A percentile compares a stretch with the other conserved stretches of the same genome.
Conservation (phyloP, 352 stramenopile species). For the Globisporangium orthogonon region DNA sequence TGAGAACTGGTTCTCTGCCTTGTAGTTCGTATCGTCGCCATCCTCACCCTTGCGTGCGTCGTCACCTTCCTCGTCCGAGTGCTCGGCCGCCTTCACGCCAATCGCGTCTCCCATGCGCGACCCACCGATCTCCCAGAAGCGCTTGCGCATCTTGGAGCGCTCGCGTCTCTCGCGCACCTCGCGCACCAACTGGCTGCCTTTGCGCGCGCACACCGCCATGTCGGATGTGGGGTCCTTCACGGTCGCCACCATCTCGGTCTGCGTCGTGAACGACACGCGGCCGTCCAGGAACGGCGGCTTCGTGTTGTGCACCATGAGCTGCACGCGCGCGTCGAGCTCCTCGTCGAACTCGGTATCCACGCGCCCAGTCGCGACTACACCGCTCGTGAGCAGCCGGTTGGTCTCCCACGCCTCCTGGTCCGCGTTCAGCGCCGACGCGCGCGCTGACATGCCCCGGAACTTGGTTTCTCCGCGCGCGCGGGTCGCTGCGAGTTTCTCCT, state of each 20-base stretch:
- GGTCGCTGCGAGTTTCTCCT: constrained; percentile 85
- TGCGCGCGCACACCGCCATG: constrained; percentile 92
- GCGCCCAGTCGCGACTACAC: constrained; percentile 76
- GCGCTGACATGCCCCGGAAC: constrained; percentile 84
- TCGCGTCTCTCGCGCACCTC: constrained; percentile 76
- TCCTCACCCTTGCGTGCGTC: constrained; percentile 21
- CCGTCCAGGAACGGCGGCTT: constrained; percentile 97
- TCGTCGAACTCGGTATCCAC: constrained; percentile 89
- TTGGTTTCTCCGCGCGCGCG: constrained; percentile 83
- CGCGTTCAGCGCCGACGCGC: constrained; percentile 89
- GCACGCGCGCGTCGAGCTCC: constrained; percentile 93
- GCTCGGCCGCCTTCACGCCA: constrained; percentile 71
- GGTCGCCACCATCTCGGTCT: constrained; percentile 93
- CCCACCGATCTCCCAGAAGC: constrained; percentile 98
- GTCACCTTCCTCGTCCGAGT: constrained; percentile 52
- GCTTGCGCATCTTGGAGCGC: constrained; percentile 93
- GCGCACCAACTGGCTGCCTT: constrained; percentile 87
- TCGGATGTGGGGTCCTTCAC: constrained; percentile 95
- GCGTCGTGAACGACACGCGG: constrained; percentile 92
- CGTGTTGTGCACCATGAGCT: constrained; percentile 97
- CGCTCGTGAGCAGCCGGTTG: constrained; percentile 93
- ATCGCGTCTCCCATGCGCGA: constrained; percentile 96
- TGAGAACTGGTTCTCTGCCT: constrained; percentile 92
- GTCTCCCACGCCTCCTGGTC: constrained; percentile 99
- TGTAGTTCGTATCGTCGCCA: constrained; percentile 87